phyloP scores from a whole-genome alignment of 208 protist genomes.

The Blechomonas ayalai region DNA sequence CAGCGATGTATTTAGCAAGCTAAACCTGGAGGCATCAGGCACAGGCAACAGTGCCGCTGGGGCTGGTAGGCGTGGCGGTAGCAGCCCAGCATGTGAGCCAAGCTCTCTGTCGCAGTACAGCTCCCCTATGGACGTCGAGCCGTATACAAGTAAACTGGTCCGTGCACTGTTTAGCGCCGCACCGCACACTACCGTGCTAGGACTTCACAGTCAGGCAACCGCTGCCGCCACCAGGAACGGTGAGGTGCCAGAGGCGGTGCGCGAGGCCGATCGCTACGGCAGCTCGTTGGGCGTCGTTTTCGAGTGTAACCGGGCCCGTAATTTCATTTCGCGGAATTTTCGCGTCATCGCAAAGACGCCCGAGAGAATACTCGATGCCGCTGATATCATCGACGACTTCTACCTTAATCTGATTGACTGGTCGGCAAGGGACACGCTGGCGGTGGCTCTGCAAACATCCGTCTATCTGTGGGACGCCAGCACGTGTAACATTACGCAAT shows the following conservation, averaged over 20 bases:
- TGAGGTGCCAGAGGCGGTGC: not conserved
- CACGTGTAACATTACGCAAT: conserved; percentile 85
- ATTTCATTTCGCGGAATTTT: conserved; percentile 76
- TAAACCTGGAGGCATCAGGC: conserved; percentile 21
- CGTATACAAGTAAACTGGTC: conserved; percentile 70
- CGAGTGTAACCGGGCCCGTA: conserved; percentile 66
- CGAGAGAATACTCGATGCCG: conserved; percentile 97
- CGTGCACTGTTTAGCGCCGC: conserved; percentile 60
- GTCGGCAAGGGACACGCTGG: conserved; percentile 83
- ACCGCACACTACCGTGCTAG: conserved; percentile 63
- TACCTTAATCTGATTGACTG: conserved; percentile 99
- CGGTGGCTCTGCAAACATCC: conserved; percentile 93
- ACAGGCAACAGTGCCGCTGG: conserved; percentile 9
- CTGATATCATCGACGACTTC: conserved; percentile 98
- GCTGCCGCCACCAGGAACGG: not conserved
- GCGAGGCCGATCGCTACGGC: conserved; percentile 47
- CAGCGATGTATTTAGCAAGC: conserved; percentile 25
- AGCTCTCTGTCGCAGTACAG: conserved; percentile 1
- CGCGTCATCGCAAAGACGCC: conserved; percentile 89
- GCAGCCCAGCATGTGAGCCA: not conserved
- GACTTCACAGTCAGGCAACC: conserved; percentile 21
- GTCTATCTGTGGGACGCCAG: conserved; percentile 98
- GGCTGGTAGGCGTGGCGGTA: not conserved
- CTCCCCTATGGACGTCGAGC: conserved; percentile 43
- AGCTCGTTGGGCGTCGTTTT: conserved; percentile 76